Evolutionary conservation across 257 asterid genomes (phyloP), one percentile per base, ranked within the genome.

Genomic region (Nicotiana attenuata): DNA sequence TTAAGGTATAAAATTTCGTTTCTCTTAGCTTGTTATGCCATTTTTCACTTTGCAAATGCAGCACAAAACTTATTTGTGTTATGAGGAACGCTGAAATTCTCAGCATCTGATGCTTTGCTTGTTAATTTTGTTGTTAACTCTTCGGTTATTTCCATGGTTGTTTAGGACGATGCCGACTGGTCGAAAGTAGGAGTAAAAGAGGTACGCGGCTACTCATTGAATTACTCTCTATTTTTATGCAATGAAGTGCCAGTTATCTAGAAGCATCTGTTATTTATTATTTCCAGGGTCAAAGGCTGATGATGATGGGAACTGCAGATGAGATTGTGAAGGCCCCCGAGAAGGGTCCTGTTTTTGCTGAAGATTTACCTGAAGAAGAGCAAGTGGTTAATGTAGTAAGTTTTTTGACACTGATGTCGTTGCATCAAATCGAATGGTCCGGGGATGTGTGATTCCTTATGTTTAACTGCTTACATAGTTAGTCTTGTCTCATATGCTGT

Each of bases 231-330:
- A 31, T 76, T 69, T 65, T 8, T 67, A 28, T 76, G 47, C 59
- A 10, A n/a, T 75, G 50, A 84, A 56, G 64, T 41, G 10, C 19
- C 57, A 80, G 81, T 61, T 61, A 38, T 64, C 67, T 67, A 61
- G 16, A 64, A 41, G 73, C 78, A 33, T 41, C 56, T 41, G 28
- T 73, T 50, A 69, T 31, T 31, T 80, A 52, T 69, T 83, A 85
- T 82, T 61, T 83, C 76, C 85, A 96, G 99, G 99, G 99, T 82
- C 99, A 96, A 90, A 93, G 95, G 81, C 87, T 96, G 84, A 96
- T 96, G 99, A 96, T 96, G 99, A 96, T 94, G 98, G 99, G 99
- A 87, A 96, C 98, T 55, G 99, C 98, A 19, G 99, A 92, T 86
- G 99, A 94, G 89, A 90, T 96, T 69, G 92, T 96, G 45, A 96